These are phyloP conservation scores for Globisporangium apiculatum DNA, from an alignment of 352 stramenopile genomes.

Conservation along the genomic window DNA sequence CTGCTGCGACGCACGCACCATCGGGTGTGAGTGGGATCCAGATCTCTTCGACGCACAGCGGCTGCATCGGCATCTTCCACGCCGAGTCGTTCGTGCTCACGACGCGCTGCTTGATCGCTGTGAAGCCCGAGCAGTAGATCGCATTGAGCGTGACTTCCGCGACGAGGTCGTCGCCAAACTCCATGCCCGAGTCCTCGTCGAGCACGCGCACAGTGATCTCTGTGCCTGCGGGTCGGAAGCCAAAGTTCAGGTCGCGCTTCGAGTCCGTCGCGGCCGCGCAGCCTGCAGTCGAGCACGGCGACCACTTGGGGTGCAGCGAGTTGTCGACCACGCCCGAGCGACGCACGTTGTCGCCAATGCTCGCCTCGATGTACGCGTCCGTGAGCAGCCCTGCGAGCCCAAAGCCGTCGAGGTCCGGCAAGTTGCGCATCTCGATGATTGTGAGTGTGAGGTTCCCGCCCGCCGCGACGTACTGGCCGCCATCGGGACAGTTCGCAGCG, in stretches of 20 bases:
- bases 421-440: conserved; percentile 77
- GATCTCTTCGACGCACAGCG: conserved; percentile 69
- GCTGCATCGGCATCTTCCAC: conserved; percentile 59
- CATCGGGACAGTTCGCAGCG: conserved; percentile 54
- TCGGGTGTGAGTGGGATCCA: conserved; percentile 51
- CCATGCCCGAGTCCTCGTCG: conserved; percentile 81
- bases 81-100: conserved; percentile 45
- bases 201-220: conserved; percentile 59
- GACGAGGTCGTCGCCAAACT: conserved; percentile 85
- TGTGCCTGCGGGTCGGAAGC: conserved; percentile 75
- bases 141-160: conserved; percentile 56
- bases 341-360: conserved; percentile 65
- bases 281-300: conserved; percentile 31
- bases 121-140: conserved; percentile 80
- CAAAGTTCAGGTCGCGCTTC: conserved; percentile 73
- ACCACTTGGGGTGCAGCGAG: conserved; percentile 56
- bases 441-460: conserved; percentile 87
- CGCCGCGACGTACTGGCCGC: conserved; percentile 56
- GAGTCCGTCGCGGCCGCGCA: conserved; percentile 43
- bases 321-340: conserved; percentile 32
- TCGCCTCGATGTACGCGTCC: conserved; percentile 71
- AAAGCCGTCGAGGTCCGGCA: conserved; percentile 80
- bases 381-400: conserved; percentile 52
- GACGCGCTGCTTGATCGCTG: conserved; percentile 34
- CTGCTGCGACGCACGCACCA: conserved; percentile 16